phyloP scores from a whole-genome alignment of 2,329 filamentous ascomycete species.

The Fusarium kyushuense region DNA sequence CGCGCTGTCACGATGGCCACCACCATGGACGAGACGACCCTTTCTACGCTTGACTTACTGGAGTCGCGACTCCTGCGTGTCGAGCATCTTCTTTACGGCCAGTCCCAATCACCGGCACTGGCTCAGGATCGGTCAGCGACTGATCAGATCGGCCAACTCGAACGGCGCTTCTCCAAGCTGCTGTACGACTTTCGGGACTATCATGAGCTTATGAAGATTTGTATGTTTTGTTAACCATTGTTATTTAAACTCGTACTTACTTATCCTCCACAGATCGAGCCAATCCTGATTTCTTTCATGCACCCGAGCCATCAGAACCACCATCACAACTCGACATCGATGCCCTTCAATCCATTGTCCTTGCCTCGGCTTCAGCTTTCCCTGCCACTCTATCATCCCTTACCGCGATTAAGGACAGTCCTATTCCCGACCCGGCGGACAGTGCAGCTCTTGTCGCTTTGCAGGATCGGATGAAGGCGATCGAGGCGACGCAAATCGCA shows the following conservation, averaged over 20 bases:
- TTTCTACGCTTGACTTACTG: constrained; percentile 67
- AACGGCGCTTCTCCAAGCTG: constrained; percentile 65
- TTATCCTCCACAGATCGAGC: constrained; percentile 58
- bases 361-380: constrained; percentile 68
- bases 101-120: constrained; percentile 50
- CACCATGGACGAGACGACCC: constrained; percentile 64
- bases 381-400: constrained; percentile 68
- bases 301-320: constrained; percentile 58
- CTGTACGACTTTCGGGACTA: constrained; percentile 67
- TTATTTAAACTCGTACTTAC: background rate
- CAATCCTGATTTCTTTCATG: constrained; percentile 67
- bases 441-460: constrained; percentile 69
- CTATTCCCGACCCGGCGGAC: constrained; percentile 66
- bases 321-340: constrained; percentile 65
- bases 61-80: constrained; percentile 70
- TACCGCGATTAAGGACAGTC: constrained; percentile 67
- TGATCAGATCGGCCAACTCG: constrained; percentile 62
- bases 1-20: constrained; percentile 49
- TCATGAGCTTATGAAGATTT: constrained; percentile 70
- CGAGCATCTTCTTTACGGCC: constrained; percentile 69
- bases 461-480: constrained; percentile 70
- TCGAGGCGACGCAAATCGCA: constrained; percentile 70
- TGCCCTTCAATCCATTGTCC: constrained; percentile 66
- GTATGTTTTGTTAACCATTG: constrained; percentile 55
- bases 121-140: constrained; percentile 57